These are phyloP conservation scores for Saccharomycopsis fodiens DNA, from an alignment of 805 yeast genomes.

Conservation along the genomic window DNA sequence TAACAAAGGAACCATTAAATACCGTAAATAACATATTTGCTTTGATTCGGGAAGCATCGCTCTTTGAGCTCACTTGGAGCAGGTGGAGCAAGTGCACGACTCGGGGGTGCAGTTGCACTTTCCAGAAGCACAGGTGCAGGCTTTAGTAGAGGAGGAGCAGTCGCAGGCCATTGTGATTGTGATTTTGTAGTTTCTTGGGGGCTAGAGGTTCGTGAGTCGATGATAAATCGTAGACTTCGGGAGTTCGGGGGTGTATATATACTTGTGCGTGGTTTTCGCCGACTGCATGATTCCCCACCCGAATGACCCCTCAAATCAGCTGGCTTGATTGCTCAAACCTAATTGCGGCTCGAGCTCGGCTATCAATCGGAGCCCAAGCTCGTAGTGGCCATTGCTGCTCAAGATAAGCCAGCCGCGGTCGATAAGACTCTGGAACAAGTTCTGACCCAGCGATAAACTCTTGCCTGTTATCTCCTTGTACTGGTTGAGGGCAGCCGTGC, in stretches of 20 bases:
- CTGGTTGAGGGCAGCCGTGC: slow-evolving; percentile 12
- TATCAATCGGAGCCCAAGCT: slow-evolving; percentile 10
- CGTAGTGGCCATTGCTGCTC: slow-evolving; percentile 8
- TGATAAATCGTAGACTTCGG: too few species aligned
- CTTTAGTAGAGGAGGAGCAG: not conserved
- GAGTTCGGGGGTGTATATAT: too few species aligned
- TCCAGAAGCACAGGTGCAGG: not conserved
- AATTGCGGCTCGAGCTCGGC: slow-evolving; percentile 15
- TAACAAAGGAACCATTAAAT: too few species aligned
- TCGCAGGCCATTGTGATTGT: not conserved
- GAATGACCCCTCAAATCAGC: not conserved
- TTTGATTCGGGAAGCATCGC: too few species aligned
- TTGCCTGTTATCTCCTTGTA: slow-evolving; percentile 12
- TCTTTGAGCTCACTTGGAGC: too few species aligned
- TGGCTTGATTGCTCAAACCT: not conserved
- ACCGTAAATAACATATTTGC: too few species aligned
- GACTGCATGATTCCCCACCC: not conserved
- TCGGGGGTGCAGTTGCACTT: not conserved
- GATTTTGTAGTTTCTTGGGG: too few species aligned
- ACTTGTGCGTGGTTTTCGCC: not conserved
- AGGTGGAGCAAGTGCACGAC: not conserved
- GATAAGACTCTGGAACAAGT: slow-evolving; percentile 12
- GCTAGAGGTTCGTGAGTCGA: too few species aligned
- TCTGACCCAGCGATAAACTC: slow-evolving; percentile 10
- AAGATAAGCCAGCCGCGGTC: slow-evolving; percentile 15